Base-by-base conservation (phyloP, 139 green algal genomes). In the Coccomyxa sp. region DNA sequence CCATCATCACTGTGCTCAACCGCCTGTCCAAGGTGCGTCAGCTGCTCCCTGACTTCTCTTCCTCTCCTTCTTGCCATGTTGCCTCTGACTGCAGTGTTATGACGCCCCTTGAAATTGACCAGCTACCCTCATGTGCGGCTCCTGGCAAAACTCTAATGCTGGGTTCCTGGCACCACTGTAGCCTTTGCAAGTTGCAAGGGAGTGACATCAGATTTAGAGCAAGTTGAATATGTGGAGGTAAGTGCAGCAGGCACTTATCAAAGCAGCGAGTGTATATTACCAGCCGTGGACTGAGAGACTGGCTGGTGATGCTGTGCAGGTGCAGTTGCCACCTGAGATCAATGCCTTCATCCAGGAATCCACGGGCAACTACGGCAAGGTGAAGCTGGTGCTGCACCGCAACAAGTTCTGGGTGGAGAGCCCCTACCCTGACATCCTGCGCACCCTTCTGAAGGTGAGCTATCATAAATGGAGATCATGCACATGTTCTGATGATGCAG, bases 281-380 rank as follows among this genome's bases (percentile, higher is more conserved):
- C 38, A 51, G 3, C 38, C 38, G 7, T 7, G 38, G 38, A 3
- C 38, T 51, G 38, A 51, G 3, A 51, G 38, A 51, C 38, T 51
- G 38, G 63, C 18, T 71, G 4, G 18, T 71, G 63, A 71, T 9
- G 63, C 63, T 71, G 63, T 71, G 67, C 92, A 95, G 90, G 90
- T 92, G 27, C 81, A 90, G 80, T 86, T 98, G 76, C 86, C 89
- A 13, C 60, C 87, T 0, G 90, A 95, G 63, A 89, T 97, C 38
- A 86, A 88, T 58, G n/a, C 77, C 57, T 99, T 99, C 90, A 92
- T 99, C 38, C 63, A 84, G 0, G 88, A 89, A 16, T 95, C 92
- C 45, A 99, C 97, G 0, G 84, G 94, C 77, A 99, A 98, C 88
- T 99, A 98, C 87, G 97, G 97, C 83, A 98, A 98, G 89, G 94